A percentile compares a stretch with the other conserved stretches of the same genome.
phyloP scores from a whole-genome alignment of 1,284 basidiomycete genomes.

The Leucoagaricus sp. region DNA sequence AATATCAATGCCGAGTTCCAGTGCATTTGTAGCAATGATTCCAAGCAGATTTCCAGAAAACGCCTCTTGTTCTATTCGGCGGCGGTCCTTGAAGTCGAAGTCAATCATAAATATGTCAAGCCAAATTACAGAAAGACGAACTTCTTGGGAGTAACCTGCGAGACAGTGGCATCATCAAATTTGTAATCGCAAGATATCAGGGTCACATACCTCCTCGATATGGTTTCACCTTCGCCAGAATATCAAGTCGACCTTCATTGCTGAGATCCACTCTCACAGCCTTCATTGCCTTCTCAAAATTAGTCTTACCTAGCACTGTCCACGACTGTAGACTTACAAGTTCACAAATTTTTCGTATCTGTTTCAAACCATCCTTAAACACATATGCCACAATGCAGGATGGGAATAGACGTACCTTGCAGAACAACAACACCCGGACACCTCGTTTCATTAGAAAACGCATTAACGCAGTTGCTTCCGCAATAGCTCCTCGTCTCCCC shows the following conservation, averaged over 20 bases:
- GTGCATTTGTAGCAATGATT: constrained; percentile 89
- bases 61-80: constrained; percentile 84
- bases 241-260: constrained; percentile 75
- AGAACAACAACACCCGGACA: constrained; percentile 84
- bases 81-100: constrained; percentile 59
- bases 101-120: background rate
- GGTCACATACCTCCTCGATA: constrained; percentile 74
- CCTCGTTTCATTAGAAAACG: constrained; percentile 82
- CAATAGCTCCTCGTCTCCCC: constrained; percentile 63
- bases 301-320: background rate
- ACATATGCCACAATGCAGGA: background rate
- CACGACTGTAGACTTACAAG: constrained; percentile 45
- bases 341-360: constrained; percentile 85
- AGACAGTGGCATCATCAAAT: background rate
- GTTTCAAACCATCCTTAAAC: background rate
- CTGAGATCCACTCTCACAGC: constrained; percentile 73
- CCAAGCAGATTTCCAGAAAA: constrained; percentile 83
- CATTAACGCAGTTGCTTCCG: constrained; percentile 78
- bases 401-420: constrained; percentile 57
- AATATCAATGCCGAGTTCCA: constrained; percentile 92
- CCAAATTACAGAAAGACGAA: constrained; percentile 15
- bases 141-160: constrained; percentile 42
- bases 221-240: constrained; percentile 77
- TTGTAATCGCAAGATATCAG: background rate
- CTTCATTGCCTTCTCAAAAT: constrained; percentile 69